Evolutionary conservation across 1,284 basidiomycete genomes (phyloP).

Genomic region (Flammula alnicola): DNA sequence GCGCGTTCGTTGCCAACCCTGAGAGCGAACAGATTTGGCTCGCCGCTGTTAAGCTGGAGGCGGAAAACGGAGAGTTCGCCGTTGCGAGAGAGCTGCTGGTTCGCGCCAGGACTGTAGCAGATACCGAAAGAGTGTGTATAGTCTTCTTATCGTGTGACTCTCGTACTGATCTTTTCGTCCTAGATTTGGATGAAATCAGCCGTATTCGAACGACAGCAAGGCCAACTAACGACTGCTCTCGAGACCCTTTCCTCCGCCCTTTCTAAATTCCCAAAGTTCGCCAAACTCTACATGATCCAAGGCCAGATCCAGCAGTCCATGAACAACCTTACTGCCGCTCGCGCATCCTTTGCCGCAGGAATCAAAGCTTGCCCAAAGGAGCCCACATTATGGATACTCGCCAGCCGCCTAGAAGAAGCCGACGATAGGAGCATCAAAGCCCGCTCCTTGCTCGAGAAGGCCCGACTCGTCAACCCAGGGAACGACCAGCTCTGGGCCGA

Average conservation of each 20-base stretch:
- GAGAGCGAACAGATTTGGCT: conserved; percentile 98
- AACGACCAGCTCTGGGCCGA: conserved; percentile 91
- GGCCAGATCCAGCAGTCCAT: conserved; percentile 84
- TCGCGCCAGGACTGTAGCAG: conserved; percentile 88
- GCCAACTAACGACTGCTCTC: conserved; percentile 75
- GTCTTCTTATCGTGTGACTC: neutral
- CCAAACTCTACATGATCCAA: conserved; percentile 96
- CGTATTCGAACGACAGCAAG: conserved; percentile 91
- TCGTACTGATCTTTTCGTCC: neutral
- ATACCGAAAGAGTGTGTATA: conserved; percentile 81
- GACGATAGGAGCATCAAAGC: conserved; percentile 92
- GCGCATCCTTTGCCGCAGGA: conserved; percentile 81
- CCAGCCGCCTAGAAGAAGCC: conserved; percentile 85
- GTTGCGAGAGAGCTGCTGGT: conserved; percentile 88
- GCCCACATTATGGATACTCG: conserved; percentile 86
- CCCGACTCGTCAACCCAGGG: conserved; percentile 82
- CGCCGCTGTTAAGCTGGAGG: conserved; percentile 95
- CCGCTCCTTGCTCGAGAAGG: conserved; percentile 91
- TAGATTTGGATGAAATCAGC: conserved; percentile 99
- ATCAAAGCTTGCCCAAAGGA: conserved; percentile 85
- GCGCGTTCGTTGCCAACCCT: conserved; percentile 93
- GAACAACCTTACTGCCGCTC: conserved; percentile 66
- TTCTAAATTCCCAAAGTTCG: conserved; percentile 79
- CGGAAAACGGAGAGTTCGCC: conserved; percentile 88
- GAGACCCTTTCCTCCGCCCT: conserved; percentile 63